Percentiles rank a stretch among this genome's conserved stretches.
phyloP scores from a whole-genome alignment of 148 eudicot species.

The Polygonum maritimum region DNA sequence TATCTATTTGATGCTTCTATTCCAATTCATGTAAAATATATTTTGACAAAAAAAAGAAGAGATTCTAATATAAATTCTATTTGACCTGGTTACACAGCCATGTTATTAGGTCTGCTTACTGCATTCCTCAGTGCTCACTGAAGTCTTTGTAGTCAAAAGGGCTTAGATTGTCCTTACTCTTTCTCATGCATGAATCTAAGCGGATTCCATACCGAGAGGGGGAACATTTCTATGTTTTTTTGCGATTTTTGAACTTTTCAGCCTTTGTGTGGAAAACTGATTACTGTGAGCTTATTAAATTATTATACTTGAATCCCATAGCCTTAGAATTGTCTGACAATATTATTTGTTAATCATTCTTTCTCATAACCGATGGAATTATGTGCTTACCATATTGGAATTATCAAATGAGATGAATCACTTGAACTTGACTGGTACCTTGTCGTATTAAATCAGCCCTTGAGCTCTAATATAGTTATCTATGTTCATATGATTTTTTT shows the following conservation, averaged over 20 bases:
- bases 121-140: conserved; percentile 30
- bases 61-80: background rate
- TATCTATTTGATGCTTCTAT: conserved; percentile 89
- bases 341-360: background rate
- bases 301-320: background rate
- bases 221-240: background rate
- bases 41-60: no score
- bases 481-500: background rate
- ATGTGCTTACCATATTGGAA: background rate
- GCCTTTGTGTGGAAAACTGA: background rate
- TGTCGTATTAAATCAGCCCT: background rate
- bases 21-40: conserved; percentile 31
- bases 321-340: background rate
- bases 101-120: conserved; percentile 18
- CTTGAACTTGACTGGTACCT: conserved; percentile 1
- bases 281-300: background rate
- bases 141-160: conserved; percentile 49
- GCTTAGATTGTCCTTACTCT: conserved; percentile 37
- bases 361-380: background rate
- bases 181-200: conserved; percentile 1
- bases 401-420: background rate
- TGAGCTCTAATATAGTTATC: background rate
- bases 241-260: background rate
- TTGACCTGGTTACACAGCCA: conserved; percentile 44
- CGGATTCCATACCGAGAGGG: background rate